Conservation (phyloP, 768 basidiomycete species). For the Sarcodon sp. region DNA sequence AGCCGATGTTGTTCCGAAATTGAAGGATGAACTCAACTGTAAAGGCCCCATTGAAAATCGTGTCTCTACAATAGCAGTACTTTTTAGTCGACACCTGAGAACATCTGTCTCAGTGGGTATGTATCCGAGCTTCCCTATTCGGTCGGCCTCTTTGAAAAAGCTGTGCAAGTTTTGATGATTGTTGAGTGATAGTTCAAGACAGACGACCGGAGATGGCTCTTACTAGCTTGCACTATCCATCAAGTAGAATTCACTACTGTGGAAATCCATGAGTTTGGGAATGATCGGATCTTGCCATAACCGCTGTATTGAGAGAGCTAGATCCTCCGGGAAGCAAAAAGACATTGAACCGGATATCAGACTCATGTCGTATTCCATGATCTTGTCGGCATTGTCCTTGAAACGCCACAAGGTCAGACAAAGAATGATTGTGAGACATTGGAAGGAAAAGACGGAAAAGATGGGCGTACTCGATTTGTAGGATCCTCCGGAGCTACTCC, state of each 20-base stretch:
- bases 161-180: conserved; percentile 20
- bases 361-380: conserved; percentile 38
- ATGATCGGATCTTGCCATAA: conserved; percentile 60
- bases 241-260: conserved; percentile 71
- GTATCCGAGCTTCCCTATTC: conserved; percentile 75
- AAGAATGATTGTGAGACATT: not conserved
- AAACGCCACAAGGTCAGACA: conserved; percentile 7
- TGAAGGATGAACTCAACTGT: conserved; percentile 11
- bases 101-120: conserved; percentile 81
- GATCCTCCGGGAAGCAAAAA: conserved; percentile 42
- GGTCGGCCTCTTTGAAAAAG: conserved; percentile 77
- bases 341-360: conserved; percentile 27
- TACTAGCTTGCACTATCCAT: conserved; percentile 94
- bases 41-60: conserved; percentile 55
- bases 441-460: conserved; percentile 2
- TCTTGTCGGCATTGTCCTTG: conserved; percentile 39
- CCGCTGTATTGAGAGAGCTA: conserved; percentile 55
- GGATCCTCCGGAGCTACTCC: conserved; percentile 64
- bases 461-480: conserved; percentile 38
- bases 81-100: conserved; percentile 79
- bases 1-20: not conserved
- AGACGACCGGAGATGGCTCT: conserved; percentile 15
- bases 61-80: conserved; percentile 85
- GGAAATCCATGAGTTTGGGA: conserved; percentile 31
- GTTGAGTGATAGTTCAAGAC: not conserved